Percentiles rank a stretch among this genome's conserved stretches.
Conservation (phyloP, 2,329 filamentous ascomycete species). For the Cladorrhinum sp. region DNA sequence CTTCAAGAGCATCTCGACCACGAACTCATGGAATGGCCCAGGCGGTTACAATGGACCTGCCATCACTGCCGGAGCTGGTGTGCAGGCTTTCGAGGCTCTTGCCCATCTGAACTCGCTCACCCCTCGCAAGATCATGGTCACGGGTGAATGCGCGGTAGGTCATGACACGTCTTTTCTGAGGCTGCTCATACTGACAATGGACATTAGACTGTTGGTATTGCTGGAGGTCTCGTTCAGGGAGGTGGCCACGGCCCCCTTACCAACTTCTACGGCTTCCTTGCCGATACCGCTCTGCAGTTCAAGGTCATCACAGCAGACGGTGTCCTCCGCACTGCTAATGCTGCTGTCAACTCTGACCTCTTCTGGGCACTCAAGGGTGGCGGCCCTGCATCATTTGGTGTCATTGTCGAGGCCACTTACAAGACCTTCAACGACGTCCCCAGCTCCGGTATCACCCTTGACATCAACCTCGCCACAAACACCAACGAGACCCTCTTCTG, state of each 20-base stretch:
- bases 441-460: constrained; percentile 41
- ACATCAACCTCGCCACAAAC: constrained; percentile 37
- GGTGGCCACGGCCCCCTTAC: constrained; percentile 52
- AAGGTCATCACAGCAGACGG: constrained; percentile 48
- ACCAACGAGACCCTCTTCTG: constrained; percentile 43
- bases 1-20: constrained; percentile 47
- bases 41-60: constrained; percentile 45
- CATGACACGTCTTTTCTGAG: background rate
- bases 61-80: constrained; percentile 51
- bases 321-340: constrained; percentile 39
- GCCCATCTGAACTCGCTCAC: constrained; percentile 39
- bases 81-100: constrained; percentile 46
- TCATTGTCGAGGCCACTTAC: constrained; percentile 48
- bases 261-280: constrained; percentile 42
- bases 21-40: constrained; percentile 32
- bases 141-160: constrained; percentile 50
- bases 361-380: constrained; percentile 57
- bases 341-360: constrained; percentile 45
- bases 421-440: constrained; percentile 48
- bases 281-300: constrained; percentile 49
- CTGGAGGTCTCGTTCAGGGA: constrained; percentile 60
- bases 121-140: constrained; percentile 43
- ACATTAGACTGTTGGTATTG: constrained; percentile 51
- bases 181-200: background rate
- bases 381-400: constrained; percentile 50